A percentile compares a stretch with the other conserved stretches of the same genome.
Conservation (phyloP, 257 asterid genomes). For the Prunella vulgaris region DNA sequence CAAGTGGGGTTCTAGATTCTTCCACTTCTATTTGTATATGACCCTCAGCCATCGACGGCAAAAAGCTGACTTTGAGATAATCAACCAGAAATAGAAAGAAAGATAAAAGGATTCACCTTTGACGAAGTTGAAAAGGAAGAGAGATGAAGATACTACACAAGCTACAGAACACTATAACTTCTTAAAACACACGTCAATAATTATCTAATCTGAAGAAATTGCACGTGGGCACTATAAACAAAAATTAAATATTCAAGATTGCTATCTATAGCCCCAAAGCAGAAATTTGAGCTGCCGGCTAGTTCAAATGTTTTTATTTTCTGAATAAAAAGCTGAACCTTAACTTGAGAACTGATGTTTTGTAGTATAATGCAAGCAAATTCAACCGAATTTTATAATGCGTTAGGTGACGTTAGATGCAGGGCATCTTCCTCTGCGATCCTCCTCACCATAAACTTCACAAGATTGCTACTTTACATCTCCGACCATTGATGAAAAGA, state of each 20-base stretch:
- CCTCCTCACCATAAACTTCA: constrained; percentile 11
- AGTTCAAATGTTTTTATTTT: neutral
- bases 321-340: neutral
- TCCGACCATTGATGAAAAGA: neutral
- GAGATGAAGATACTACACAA: neutral
- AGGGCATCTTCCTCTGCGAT: constrained; percentile 10
- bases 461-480: neutral
- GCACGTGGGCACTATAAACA: constrained; percentile 21
- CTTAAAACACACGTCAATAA: neutral
- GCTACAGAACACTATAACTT: constrained; percentile 9
- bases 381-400: constrained; percentile 5
- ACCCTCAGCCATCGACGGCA: constrained; percentile 49
- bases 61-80: neutral
- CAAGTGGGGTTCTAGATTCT: constrained; percentile 33
- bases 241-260: neutral
- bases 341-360: neutral
- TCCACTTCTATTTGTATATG: constrained; percentile 42
- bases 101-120: neutral
- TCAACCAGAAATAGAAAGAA: neutral
- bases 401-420: constrained; percentile 11
- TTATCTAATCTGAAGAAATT: neutral
- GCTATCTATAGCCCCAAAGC: neutral
- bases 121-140: constrained; percentile 6
- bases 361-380: constrained; percentile 4
- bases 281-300: neutral